phyloP scores from a whole-genome alignment of 1,284 basidiomycete genomes.

The Leccinum variabile region DNA sequence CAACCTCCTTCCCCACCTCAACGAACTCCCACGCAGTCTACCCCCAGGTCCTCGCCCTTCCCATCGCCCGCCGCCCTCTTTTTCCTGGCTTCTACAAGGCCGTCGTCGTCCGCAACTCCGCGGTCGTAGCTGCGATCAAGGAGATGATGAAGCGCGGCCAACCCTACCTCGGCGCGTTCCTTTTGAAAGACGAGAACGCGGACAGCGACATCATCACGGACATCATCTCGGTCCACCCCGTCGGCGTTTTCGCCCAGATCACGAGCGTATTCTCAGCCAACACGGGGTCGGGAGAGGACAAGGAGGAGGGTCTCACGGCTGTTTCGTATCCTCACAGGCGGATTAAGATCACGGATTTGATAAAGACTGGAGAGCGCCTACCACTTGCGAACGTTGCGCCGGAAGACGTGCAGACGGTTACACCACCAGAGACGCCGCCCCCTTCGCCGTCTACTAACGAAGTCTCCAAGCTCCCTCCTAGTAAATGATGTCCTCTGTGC shows the following conservation, averaged over 20 bases:
- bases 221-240: slow-evolving; percentile 85
- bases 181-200: slow-evolving; percentile 92
- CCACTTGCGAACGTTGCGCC: slow-evolving; percentile 50
- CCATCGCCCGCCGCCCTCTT: slow-evolving; percentile 92
- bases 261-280: slow-evolving; percentile 88
- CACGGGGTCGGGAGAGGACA: slow-evolving; percentile 58
- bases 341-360: slow-evolving; percentile 87
- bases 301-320: slow-evolving; percentile 88
- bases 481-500: slow-evolving; percentile 5
- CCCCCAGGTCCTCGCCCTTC: slow-evolving; percentile 93
- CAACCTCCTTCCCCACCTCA: slow-evolving; percentile 31
- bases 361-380: slow-evolving; percentile 59
- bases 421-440: slow-evolving; percentile 52
- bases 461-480: slow-evolving; percentile 19
- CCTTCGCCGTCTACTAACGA: slow-evolving; percentile 41
- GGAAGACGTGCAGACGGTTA: slow-evolving; percentile 46
- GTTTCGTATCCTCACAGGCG: slow-evolving; percentile 95
- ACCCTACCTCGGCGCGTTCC: slow-evolving; percentile 96
- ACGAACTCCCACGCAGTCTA: slow-evolving; percentile 55
- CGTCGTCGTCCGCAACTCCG: slow-evolving; percentile 87
- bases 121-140: slow-evolving; percentile 93
- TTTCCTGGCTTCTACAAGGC: slow-evolving; percentile 99
- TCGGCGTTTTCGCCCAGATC: slow-evolving; percentile 98
- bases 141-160: slow-evolving; percentile 97
- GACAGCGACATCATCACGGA: slow-evolving; percentile 94